Conservation (phyloP, 495 filamentous ascomycete species). For the Podospora tetraspora region DNA sequence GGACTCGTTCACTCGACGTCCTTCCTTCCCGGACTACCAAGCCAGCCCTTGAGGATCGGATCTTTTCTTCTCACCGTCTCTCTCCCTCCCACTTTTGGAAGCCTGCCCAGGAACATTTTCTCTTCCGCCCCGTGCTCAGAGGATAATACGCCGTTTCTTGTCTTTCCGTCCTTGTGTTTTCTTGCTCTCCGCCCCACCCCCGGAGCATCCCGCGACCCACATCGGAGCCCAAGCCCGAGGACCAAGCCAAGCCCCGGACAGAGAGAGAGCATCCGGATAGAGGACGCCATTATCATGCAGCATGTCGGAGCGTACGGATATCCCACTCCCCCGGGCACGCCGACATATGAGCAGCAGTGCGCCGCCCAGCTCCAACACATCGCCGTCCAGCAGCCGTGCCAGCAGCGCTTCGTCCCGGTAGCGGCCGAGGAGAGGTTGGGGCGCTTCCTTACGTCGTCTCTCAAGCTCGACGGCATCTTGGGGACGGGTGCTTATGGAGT, state of each 20-base stretch:
- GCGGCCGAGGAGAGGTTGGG: constrained; percentile 82
- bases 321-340: constrained; percentile 49
- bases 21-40: not conserved
- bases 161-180: constrained; percentile 16
- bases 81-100: not conserved
- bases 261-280: constrained; percentile 30
- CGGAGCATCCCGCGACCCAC: constrained; percentile 16
- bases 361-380: constrained; percentile 27
- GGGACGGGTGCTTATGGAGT: constrained; percentile 95
- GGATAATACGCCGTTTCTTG: constrained; percentile 19
- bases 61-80: constrained; percentile 15
- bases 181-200: constrained; percentile 7
- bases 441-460: constrained; percentile 70
- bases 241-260: constrained; percentile 17
- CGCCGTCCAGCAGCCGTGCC: constrained; percentile 35
- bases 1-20: constrained; percentile 37
- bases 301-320: constrained; percentile 50
- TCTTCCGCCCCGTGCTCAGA: constrained; percentile 8
- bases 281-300: constrained; percentile 42
- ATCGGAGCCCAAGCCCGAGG: constrained; percentile 10
- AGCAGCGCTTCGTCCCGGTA: constrained; percentile 38
- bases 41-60: not conserved
- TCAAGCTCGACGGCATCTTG: constrained; percentile 78
- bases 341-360: constrained; percentile 43
- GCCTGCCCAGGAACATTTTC: not conserved